These are phyloP conservation scores for Yamadazyma takamatsuzukensis DNA, from an alignment of 805 yeast genomes.

Conservation along the genomic window DNA sequence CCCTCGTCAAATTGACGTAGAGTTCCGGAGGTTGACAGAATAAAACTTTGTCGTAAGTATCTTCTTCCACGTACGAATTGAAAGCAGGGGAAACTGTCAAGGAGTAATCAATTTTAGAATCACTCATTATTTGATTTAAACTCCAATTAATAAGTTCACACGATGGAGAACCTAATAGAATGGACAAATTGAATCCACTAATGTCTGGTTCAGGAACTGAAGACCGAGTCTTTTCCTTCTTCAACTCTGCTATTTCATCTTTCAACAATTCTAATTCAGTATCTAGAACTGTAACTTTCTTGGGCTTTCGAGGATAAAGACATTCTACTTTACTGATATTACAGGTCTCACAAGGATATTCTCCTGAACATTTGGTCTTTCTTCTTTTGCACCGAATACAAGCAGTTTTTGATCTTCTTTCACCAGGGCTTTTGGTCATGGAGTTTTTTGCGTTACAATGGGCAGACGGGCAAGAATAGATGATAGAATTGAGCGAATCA, in stretches of 20 bases:
- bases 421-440: no score
- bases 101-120: slow-evolving; percentile 8
- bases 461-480: no score
- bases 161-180: slow-evolving; percentile 22
- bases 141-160: slow-evolving; percentile 24
- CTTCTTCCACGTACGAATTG: slow-evolving; percentile 21
- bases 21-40: slow-evolving; percentile 2
- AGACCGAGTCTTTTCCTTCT: slow-evolving; percentile 1
- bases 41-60: slow-evolving; percentile 15
- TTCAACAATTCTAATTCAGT: slow-evolving; percentile 20
- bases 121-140: slow-evolving; percentile 15
- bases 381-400: slow-evolving; percentile 23
- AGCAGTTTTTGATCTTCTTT: slow-evolving; percentile 13
- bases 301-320: slow-evolving; percentile 19
- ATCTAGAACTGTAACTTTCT: slow-evolving; percentile 16
- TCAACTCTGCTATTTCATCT: slow-evolving; percentile 12
- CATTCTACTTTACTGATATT: slow-evolving; percentile 13
- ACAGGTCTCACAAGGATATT: slow-evolving; percentile 21
- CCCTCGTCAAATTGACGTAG: slow-evolving; percentile 2
- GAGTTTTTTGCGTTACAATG: no score
- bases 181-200: slow-evolving; percentile 12
- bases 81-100: slow-evolving; percentile 20
- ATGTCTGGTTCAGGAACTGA: not conserved
- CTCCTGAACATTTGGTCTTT: slow-evolving; percentile 26
- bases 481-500: no score